phyloP scores from a whole-genome alignment of 2,329 filamentous ascomycete species.

The Clarireedia sp. region DNA sequence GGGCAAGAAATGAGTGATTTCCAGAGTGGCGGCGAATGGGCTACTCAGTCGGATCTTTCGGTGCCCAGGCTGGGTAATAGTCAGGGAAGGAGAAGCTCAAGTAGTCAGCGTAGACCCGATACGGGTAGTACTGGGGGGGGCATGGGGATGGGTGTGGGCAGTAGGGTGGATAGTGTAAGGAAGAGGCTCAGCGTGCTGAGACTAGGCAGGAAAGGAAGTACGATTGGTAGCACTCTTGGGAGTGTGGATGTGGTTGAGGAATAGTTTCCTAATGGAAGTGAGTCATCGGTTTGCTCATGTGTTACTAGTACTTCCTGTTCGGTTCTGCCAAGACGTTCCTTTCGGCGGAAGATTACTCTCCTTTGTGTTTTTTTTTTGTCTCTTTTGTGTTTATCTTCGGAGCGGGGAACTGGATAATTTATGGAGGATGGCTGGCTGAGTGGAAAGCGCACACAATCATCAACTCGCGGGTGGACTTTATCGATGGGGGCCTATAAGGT shows the following conservation, averaged over 20 bases:
- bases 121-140: background rate
- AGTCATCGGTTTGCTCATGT: background rate
- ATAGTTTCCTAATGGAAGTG: background rate
- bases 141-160: conserved; percentile 9
- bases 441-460: no score
- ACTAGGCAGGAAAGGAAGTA: conserved; percentile 31
- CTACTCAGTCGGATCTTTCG: conserved; percentile 32
- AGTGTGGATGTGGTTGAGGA: conserved; percentile 21
- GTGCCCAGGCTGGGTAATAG: background rate
- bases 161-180: conserved; percentile 27
- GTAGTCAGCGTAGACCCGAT: conserved; percentile 14
- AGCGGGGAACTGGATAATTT: background rate
- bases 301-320: background rate
- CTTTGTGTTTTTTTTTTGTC: no score
- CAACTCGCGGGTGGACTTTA: no score
- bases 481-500: no score
- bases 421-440: background rate
- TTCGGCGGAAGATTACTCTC: no score
- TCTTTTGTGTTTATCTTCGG: no score
- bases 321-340: no score
- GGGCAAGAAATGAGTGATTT: conserved; percentile 4
- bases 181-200: conserved; percentile 28
- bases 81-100: conserved; percentile 13
- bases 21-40: conserved; percentile 14
- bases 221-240: conserved; percentile 24